phyloP scores from a whole-genome alignment of 345 rosid species.

The Tarenaya hassleriana region DNA sequence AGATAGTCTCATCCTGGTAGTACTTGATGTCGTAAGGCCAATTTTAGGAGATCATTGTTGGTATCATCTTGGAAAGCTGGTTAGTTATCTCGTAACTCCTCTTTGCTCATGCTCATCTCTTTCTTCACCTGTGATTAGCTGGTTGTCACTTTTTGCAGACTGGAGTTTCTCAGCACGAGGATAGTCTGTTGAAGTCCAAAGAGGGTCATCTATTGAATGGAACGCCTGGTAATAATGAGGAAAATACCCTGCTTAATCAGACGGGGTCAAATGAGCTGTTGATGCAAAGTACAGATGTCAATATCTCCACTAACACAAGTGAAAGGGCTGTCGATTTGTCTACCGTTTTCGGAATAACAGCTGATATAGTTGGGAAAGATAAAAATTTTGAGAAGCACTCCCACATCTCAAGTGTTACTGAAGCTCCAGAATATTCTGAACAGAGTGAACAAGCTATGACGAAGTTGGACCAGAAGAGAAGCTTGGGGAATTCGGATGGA shows the following conservation, averaged over 20 bases:
- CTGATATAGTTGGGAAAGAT: constrained; percentile 25
- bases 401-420: constrained; percentile 34
- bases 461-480: constrained; percentile 31
- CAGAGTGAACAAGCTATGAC: constrained; percentile 38
- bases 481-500: constrained; percentile 36
- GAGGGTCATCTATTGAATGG: constrained; percentile 34
- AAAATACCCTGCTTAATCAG: constrained; percentile 29
- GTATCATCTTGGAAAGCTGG: no score
- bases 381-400: constrained; percentile 30
- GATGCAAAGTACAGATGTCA: constrained; percentile 32
- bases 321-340: constrained; percentile 29
- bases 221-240: constrained; percentile 34
- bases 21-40: no score
- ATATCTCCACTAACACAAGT: constrained; percentile 23
- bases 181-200: constrained; percentile 34
- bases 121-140: constrained; percentile 9
- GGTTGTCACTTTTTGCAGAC: constrained; percentile 36
- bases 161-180: constrained; percentile 47
- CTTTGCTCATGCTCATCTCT: constrained; percentile 16
- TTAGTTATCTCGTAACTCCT: no score
- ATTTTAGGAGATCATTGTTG: no score
- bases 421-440: constrained; percentile 30
- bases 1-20: no score
- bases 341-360: constrained; percentile 37
- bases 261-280: constrained; percentile 31